Evolutionary conservation across 768 basidiomycete species (phyloP), one percentile per base, ranked within the genome.

Genomic region (Daedalea quercina): DNA sequence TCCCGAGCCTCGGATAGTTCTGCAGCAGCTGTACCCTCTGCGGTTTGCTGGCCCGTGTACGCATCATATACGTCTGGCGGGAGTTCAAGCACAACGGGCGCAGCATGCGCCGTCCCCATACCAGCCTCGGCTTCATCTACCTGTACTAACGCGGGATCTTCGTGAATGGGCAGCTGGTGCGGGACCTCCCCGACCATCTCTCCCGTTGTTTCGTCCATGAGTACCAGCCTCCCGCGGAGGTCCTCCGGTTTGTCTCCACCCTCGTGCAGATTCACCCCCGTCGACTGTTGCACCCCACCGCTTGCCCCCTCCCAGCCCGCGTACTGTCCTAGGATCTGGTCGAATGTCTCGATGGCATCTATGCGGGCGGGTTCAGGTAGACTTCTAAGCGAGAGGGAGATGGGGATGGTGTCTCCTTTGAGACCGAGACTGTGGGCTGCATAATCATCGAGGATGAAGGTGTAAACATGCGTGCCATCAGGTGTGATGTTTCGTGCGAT

Each of bases 41-140:
- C 15, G 17, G 37, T 40, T 19, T 15, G 7, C 37, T 40, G 15
- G 23, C 60, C 64, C 11, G 63, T 61, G 31, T 57, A 61, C 19
- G 63, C 61, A 46, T 69, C 70, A 48, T 69, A 64, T 41, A 63
- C 65, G 13, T 75, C 73, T 47, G 81, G 76, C 0, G 80, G 77
- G 26, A 90, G 77, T 60, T 89, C 85, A 52, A 90, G 78, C 47
- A 90, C 66, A n/a, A 91, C 86, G 0, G 85, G 80, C 57, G 81
- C 80, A 55, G 75, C 75, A 58, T 81, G 78, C 12, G 53, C 51
- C 47, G 51, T 48, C 42, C 52, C 56, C 45, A 6, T 28, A n/a
- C 53, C 59, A 45, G 50, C 50, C 7, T 79, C 79, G 15, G 68
- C 65, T 51, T 71, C 66, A 31, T 72, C 63, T 41, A 50, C 35